Conservation (phyloP, 352 stramenopile genomes). For the Pythium oligandrum region DNA sequence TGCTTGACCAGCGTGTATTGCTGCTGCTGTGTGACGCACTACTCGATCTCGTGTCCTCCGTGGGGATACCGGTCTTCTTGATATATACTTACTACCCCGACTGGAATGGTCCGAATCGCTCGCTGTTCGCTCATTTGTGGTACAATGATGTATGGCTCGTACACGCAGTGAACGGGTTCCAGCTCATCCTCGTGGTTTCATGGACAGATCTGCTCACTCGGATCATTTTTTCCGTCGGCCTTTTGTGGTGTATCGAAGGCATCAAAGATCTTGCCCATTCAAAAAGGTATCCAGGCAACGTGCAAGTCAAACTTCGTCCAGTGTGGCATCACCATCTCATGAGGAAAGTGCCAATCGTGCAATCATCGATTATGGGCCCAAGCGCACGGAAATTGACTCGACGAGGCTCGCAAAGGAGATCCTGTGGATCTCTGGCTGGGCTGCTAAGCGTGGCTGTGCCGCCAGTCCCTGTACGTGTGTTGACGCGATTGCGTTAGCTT, state of each 20-base stretch:
- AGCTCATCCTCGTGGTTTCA: constrained; percentile 25
- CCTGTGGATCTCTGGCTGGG: no score
- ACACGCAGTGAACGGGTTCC: constrained; percentile 19
- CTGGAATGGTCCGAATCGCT: neutral
- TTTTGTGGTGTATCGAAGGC: constrained; percentile 4
- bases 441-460: no score
- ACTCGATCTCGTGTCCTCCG: constrained; percentile 10
- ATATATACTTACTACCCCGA: constrained; percentile 6
- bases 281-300: no score
- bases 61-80: constrained; percentile 1
- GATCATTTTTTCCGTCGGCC: constrained; percentile 13
- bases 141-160: constrained; percentile 22
- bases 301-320: no score
- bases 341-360: no score
- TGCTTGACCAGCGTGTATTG: neutral
- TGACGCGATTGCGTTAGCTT: no score
- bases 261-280: constrained; percentile 6
- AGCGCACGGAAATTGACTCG: no score
- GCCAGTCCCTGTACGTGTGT: no score
- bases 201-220: constrained; percentile 22
- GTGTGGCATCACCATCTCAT: no score
- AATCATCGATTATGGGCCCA: no score
- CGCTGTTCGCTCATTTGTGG: neutral
- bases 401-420: no score
- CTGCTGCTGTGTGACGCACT: constrained; percentile 5